Percentiles rank a stretch among this genome's conserved stretches.
Conservation (phyloP, 495 filamentous ascomycete species). For the Penicillium canariense region DNA sequence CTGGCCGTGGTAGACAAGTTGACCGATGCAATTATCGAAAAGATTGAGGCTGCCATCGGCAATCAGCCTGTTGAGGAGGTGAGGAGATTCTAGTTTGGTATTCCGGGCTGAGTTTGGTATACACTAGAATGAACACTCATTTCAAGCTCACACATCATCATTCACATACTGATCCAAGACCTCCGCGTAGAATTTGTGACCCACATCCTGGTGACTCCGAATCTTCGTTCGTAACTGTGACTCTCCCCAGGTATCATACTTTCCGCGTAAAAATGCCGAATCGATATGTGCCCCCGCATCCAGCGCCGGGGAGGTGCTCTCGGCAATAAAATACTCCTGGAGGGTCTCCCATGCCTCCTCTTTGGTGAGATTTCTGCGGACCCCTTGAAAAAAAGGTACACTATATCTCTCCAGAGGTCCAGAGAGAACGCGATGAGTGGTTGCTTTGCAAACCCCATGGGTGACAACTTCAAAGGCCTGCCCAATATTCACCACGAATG, state of each 20-base stretch:
- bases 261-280: constrained; percentile 41
- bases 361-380: constrained; percentile 38
- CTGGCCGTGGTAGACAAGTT: constrained; percentile 59
- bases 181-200: constrained; percentile 37
- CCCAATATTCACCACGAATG: constrained; percentile 57
- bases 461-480: constrained; percentile 59
- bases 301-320: not conserved
- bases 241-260: constrained; percentile 47
- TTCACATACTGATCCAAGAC: constrained; percentile 41
- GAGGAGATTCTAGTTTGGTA: constrained; percentile 17
- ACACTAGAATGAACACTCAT: not conserved
- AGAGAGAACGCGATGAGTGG: constrained; percentile 46
- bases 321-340: constrained; percentile 24
- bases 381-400: constrained; percentile 49
- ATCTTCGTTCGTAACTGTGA: constrained; percentile 47
- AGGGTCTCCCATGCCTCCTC: constrained; percentile 33
- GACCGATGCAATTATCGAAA: constrained; percentile 63
- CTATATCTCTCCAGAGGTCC: constrained; percentile 36
- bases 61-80: constrained; percentile 57
- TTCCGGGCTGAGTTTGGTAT: not conserved
- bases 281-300: constrained; percentile 33
- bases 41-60: constrained; percentile 64
- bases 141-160: not conserved
- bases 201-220: constrained; percentile 41
- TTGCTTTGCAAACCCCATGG: constrained; percentile 50